These are phyloP conservation scores for Termitomyces sp. DNA, from an alignment of 768 basidiomycete genomes.

Conservation along the genomic window DNA sequence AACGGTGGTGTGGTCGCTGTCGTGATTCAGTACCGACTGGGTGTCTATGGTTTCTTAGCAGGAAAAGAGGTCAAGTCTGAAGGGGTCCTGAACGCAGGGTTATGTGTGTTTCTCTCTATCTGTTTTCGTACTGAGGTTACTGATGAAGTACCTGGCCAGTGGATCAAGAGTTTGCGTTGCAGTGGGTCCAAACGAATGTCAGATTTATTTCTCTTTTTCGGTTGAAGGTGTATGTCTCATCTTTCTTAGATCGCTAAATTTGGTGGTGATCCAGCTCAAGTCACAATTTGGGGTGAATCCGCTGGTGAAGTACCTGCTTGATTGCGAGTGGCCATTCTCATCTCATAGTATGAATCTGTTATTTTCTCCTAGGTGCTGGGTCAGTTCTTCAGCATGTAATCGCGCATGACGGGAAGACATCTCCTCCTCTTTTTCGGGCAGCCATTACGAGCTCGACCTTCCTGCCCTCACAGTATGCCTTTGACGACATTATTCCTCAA, in stretches of 20 bases:
- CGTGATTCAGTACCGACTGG: slow-evolving; percentile 38
- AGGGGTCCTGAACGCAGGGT: slow-evolving; percentile 43
- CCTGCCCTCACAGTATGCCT: slow-evolving; percentile 41
- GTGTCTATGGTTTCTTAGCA: slow-evolving; percentile 42
- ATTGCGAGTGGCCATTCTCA: background rate
- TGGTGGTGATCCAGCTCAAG: slow-evolving; percentile 33
- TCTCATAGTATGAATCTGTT: background rate
- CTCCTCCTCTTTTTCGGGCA: slow-evolving; percentile 36
- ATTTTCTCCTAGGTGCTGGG: slow-evolving; percentile 30
- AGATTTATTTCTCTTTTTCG: background rate
- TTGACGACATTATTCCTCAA: slow-evolving; percentile 29
- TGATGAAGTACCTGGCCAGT: slow-evolving; percentile 19
- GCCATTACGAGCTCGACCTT: slow-evolving; percentile 42
- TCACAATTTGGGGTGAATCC: slow-evolving; percentile 41
- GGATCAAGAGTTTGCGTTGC: slow-evolving; percentile 38
- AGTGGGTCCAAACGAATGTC: slow-evolving; percentile 39
- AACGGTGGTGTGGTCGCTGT: slow-evolving; percentile 31
- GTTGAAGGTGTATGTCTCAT: background rate
- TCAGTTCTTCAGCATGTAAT: slow-evolving; percentile 47
- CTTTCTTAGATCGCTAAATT: slow-evolving; percentile 30
- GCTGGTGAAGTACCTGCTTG: slow-evolving; percentile 22
- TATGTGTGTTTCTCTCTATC: slow-evolving; percentile 28
- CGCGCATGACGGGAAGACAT: slow-evolving; percentile 39
- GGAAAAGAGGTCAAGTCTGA: slow-evolving; percentile 34
- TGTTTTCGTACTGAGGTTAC: background rate